phyloP scores from a whole-genome alignment of 2,329 filamentous ascomycete genomes.

The Trichoderma simmonsii region DNA sequence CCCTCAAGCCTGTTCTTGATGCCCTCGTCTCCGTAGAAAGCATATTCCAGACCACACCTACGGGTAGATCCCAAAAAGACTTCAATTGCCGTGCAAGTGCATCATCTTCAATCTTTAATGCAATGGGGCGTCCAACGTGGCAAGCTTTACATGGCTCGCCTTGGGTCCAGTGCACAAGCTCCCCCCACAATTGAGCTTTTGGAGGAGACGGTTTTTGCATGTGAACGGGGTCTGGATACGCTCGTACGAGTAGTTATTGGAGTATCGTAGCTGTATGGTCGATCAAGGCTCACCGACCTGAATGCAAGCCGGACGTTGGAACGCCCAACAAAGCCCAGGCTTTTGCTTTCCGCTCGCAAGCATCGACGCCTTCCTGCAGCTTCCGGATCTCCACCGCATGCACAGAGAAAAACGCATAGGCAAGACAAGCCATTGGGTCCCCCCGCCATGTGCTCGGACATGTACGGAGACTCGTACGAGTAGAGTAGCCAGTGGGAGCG shows the following conservation, averaged over 20 bases:
- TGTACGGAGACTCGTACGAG: neutral
- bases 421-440: neutral
- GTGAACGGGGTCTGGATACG: neutral
- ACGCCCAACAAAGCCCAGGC: neutral
- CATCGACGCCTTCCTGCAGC: neutral
- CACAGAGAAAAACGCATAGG: neutral
- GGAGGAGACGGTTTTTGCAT: neutral
- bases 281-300: slow-evolving; percentile 9
- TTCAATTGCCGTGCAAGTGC: neutral
- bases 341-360: neutral
- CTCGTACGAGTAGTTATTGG: neutral
- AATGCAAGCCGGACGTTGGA: neutral
- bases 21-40: neutral
- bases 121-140: slow-evolving; percentile 3
- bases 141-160: neutral
- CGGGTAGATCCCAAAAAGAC: neutral
- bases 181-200: neutral
- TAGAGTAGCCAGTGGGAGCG: neutral
- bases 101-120: neutral
- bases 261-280: neutral
- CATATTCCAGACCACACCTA: too few species aligned
- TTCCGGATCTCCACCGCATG: neutral
- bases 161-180: neutral
- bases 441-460: neutral
- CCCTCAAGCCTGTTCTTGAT: neutral